Evolutionary conservation across 208 protist genomes (phyloP), one percentile per base, ranked within the genome.

Genomic region (Trypanosoma platydactyli): DNA sequence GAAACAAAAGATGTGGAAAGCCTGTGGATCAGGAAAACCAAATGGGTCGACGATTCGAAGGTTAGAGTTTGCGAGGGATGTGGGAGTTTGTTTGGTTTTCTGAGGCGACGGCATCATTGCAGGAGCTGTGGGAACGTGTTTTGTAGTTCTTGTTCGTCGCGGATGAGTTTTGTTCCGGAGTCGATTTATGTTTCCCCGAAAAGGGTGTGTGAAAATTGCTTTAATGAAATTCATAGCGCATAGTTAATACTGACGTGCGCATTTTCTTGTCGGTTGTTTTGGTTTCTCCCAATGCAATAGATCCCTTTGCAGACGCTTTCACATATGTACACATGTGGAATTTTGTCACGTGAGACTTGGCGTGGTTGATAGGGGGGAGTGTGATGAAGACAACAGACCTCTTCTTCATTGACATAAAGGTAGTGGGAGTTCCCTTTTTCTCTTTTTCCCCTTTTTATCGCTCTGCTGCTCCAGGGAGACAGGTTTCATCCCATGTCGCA

Each of bases 121-220:
- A 56, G 80, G 24, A 74, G 77, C 20, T 98, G 95, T 68, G 95
- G 95, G 9, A 70, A 88, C 49, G 81, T 96, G 42, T 88, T 89
- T 38, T 98, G 95, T 60, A 64, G 53, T 44, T 70, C 80, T 9
- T 98, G 95, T 58, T 63, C 80, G 18, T 41, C 65, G 4, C 55
- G 80, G 41, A 63, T 57, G 58, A 55, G 73, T 12, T 49, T 80
- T 24, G 81, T 94, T 29, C 76, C 78, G 12, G 77, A 76, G 16
- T 89, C 76, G 11, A 52, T 66, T 3, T 76, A 74, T 44, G 46
- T 5, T 11, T 44, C 49, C 12, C 78, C 78, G 5, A 77, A 90
- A 55, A 73, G 60, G 24, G 78, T 91, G 1, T 95, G 86, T 66
- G 65, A 64, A 9, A 25, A 30, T 33, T 79, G 73, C 35, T 79